Evolutionary conservation across 1,139 yeast species (phyloP).

Genomic region (Yamadazyma trypodendri): DNA sequence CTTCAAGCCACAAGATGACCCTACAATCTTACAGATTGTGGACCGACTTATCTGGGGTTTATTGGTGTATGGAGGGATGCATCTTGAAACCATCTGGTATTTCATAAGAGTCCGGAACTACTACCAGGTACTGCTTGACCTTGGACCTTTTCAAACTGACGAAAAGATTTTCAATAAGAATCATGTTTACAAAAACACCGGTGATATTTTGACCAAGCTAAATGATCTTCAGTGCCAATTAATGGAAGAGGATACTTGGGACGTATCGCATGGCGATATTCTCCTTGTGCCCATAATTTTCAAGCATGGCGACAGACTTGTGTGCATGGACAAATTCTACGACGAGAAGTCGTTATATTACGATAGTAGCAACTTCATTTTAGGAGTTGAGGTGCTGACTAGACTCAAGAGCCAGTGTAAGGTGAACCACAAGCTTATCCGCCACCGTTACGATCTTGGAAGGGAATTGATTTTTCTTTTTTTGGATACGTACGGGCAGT

Average conservation of each 20-base stretch:
- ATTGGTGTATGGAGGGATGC: constrained; percentile 43
- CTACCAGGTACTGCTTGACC: constrained; percentile 22
- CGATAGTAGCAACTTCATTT: constrained; percentile 8
- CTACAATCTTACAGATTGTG: constrained; percentile 25
- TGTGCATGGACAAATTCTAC: constrained; percentile 20
- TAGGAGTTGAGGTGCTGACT: constrained; percentile 3
- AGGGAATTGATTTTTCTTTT: constrained; percentile 10
- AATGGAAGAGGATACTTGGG: constrained; percentile 20
- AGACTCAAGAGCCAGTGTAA: constrained; percentile 13
- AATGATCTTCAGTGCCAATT: constrained; percentile 13
- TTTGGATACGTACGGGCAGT: constrained; percentile 6
- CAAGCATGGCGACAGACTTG: constrained; percentile 11
- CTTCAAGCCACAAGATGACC: constrained; percentile 34
- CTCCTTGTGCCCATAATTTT: constrained; percentile 26
- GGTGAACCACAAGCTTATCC: constrained; percentile 5
- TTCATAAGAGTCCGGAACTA: constrained; percentile 24
- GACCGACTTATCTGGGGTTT: constrained; percentile 41
- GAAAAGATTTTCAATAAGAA: constrained; percentile 14
- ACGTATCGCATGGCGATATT: constrained; percentile 13
- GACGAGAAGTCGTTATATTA: constrained; percentile 17
- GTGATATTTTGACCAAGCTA: constrained; percentile 19
- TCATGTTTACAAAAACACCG: constrained; percentile 17
- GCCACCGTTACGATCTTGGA: constrained; percentile 5
- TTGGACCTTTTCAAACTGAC: constrained; percentile 21
- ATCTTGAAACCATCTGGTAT: constrained; percentile 41